A percentile compares a stretch with the other conserved stretches of the same genome.
These are phyloP conservation scores for Mycena vitilis DNA, from an alignment of 768 basidiomycete genomes.

Conservation along the genomic window DNA sequence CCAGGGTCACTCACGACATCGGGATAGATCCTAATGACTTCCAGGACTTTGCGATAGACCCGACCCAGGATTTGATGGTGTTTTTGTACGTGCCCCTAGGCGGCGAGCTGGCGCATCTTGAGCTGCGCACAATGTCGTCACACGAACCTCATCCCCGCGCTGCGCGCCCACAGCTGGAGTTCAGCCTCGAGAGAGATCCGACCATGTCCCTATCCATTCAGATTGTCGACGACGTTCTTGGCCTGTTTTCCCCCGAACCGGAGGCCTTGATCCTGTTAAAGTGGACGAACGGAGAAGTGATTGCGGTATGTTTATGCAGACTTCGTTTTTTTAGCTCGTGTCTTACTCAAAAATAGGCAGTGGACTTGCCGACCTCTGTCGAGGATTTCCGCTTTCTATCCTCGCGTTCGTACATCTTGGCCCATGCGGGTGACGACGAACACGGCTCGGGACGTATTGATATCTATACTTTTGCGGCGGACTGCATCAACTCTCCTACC, in stretches of 20 bases:
- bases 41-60: slow-evolving; percentile 18
- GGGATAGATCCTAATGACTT: background rate
- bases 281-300: background rate
- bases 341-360: background rate
- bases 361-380: background rate
- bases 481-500: background rate
- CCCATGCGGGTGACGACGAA: background rate
- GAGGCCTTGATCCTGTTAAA: background rate
- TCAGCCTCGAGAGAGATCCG: background rate
- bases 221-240: slow-evolving; percentile 12
- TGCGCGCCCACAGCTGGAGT: background rate
- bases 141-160: slow-evolving; percentile 2
- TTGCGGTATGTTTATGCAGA: background rate
- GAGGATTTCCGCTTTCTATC: background rate
- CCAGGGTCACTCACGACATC: background rate
- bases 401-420: slow-evolving; percentile 1
- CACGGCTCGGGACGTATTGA: background rate
- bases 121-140: slow-evolving; percentile 17
- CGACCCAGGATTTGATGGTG: slow-evolving; percentile 8
- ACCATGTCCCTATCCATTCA: background rate
- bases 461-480: slow-evolving; percentile 9
- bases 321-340: background rate
- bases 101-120: background rate
- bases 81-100: background rate
- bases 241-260: background rate